phyloP scores from a whole-genome alignment of 2,329 filamentous ascomycete genomes.

The Aquanectria penicillioides region DNA sequence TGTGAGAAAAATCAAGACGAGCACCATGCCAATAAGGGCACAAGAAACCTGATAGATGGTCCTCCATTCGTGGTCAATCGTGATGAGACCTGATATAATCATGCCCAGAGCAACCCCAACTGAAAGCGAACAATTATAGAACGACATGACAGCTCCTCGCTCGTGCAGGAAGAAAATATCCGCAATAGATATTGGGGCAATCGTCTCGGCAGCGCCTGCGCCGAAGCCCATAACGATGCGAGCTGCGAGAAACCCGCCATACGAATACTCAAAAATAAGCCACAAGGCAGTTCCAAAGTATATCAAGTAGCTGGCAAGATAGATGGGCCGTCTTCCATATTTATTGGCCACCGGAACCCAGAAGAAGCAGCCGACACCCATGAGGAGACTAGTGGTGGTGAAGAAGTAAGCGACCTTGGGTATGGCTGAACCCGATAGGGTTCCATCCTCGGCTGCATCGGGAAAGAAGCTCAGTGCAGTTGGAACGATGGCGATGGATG shows the following conservation, averaged over 20 bases:
- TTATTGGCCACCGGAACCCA: constrained; percentile 59
- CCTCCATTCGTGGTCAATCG: constrained; percentile 59
- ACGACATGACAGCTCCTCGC: constrained; percentile 61
- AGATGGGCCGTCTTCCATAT: constrained; percentile 55
- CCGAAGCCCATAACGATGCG: constrained; percentile 64
- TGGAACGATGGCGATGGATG: constrained; percentile 60
- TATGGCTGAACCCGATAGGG: constrained; percentile 47
- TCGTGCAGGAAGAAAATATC: constrained; percentile 69
- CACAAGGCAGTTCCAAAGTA: constrained; percentile 55
- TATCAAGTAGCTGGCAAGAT: constrained; percentile 55
- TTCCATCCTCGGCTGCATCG: constrained; percentile 38
- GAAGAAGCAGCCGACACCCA: constrained; percentile 50
- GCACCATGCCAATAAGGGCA: constrained; percentile 59
- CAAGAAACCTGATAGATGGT: constrained; percentile 62
- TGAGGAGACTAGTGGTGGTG: constrained; percentile 58
- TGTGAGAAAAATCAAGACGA: constrained; percentile 60
- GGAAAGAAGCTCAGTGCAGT: constrained; percentile 60
- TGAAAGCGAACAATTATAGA: constrained; percentile 54
- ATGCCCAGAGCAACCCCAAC: constrained; percentile 55
- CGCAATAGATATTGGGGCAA: constrained; percentile 61
- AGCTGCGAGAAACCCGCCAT: constrained; percentile 54
- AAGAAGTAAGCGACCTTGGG: constrained; percentile 62
- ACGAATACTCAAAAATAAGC: constrained; percentile 54
- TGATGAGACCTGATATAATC: constrained; percentile 59
- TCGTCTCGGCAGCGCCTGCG: constrained; percentile 62